These are phyloP conservation scores for Chytriomyces confervae DNA, from an alignment of 192 early-diverging fungal species.

Conservation along the genomic window DNA sequence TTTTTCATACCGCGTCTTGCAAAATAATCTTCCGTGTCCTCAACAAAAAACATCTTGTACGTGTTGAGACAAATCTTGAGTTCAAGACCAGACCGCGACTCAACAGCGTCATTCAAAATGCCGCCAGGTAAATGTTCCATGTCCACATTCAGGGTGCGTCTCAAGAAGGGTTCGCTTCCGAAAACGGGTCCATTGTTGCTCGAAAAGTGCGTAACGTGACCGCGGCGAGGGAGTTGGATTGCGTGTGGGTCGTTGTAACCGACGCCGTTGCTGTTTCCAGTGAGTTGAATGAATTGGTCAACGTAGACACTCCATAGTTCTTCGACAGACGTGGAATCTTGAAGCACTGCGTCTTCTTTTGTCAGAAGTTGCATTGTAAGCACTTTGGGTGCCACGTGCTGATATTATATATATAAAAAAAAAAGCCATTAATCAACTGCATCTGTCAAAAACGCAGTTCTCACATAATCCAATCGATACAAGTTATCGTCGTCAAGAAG, in stretches of 20 bases:
- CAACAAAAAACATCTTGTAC: conserved; percentile 97
- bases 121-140: not conserved
- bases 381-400: conserved; percentile 59
- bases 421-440: not conserved
- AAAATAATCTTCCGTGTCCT: conserved; percentile 92
- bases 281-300: conserved; percentile 90
- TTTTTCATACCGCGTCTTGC: conserved; percentile 15
- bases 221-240: conserved; percentile 42
- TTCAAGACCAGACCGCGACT: conserved; percentile 81
- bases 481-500: conserved; percentile 73
- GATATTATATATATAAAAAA: conserved; percentile 32
- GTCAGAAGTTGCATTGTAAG: conserved; percentile 88
- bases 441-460: conserved; percentile 42
- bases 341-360: conserved; percentile 86
- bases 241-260: no score
- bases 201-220: not conserved
- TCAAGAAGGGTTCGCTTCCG: conserved; percentile 72
- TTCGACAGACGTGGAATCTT: conserved; percentile 81
- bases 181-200: not conserved
- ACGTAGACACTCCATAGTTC: conserved; percentile 97
- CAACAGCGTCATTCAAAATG: conserved; percentile 53
- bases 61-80: conserved; percentile 97
- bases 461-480: conserved; percentile 81
- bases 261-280: conserved; percentile 53
- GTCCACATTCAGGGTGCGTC: conserved; percentile 59